Conservation (phyloP, 75 land plant species). For the Cupressus sempervirens region DNA sequence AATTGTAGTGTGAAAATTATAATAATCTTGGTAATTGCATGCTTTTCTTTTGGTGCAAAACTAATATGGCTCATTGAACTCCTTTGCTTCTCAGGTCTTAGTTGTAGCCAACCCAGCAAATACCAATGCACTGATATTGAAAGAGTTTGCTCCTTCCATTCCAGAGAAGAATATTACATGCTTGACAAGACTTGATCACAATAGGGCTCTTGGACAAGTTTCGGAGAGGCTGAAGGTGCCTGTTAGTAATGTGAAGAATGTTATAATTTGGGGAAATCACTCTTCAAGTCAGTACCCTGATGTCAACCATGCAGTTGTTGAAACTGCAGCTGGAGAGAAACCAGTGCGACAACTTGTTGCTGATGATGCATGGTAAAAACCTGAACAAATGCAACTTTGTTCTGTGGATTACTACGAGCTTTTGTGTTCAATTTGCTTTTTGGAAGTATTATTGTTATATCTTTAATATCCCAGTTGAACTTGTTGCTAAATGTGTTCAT, state of each 20-base stretch:
- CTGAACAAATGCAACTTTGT: background rate
- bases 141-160: conserved; percentile 86
- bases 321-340: conserved; percentile 33
- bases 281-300: conserved; percentile 76
- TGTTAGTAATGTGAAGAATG: conserved; percentile 64
- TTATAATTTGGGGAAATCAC: conserved; percentile 76
- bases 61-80: background rate
- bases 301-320: conserved; percentile 58
- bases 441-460: background rate
- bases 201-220: conserved; percentile 69
- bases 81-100: conserved; percentile 49
- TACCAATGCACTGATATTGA: conserved; percentile 92
- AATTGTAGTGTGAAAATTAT: background rate
- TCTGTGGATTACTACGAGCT: background rate
- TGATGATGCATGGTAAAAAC: conserved; percentile 57
- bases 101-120: conserved; percentile 97
- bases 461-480: background rate
- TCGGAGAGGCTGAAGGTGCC: conserved; percentile 44
- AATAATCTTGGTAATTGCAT: background rate
- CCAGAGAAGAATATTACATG: conserved; percentile 69
- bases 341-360: conserved; percentile 45
- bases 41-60: background rate
- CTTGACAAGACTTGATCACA: conserved; percentile 73
- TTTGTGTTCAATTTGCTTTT: background rate
- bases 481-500: background rate